A percentile compares a stretch with the other conserved stretches of the same genome.
phyloP scores from a whole-genome alignment of 1,139 yeast genomes.

The Yamadazyma mexicana region DNA sequence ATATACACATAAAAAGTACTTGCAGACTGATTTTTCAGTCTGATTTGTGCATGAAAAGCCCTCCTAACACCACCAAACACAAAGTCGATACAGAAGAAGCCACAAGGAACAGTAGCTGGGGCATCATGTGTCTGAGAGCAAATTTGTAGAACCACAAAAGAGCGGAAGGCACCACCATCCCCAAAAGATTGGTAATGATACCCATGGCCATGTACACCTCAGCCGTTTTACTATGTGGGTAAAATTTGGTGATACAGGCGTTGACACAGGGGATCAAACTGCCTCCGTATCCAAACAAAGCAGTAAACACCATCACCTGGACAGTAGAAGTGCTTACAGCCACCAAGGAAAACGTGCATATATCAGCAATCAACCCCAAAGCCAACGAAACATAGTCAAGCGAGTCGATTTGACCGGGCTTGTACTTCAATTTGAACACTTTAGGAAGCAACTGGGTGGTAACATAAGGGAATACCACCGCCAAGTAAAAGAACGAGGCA shows the following conservation, averaged over 20 bases:
- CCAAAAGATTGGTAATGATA: conserved; percentile 15
- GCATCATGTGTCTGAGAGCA: too few relatives aligned
- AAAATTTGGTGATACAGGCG: conserved; percentile 11
- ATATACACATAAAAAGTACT: too few relatives aligned
- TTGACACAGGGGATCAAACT: conserved; percentile 4
- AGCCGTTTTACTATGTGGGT: conserved; percentile 8
- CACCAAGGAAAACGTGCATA: too few relatives aligned
- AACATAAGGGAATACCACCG: conserved; percentile 34
- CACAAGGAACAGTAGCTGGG: too few relatives aligned
- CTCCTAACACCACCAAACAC: too few relatives aligned
- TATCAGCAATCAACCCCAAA: background rate
- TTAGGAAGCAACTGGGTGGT: conserved; percentile 14
- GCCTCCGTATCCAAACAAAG: background rate
- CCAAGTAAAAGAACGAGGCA: conserved; percentile 32
- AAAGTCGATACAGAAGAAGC: too few relatives aligned
- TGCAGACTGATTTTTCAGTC: too few relatives aligned
- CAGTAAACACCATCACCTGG: conserved; percentile 1
- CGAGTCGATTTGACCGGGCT: conserved; percentile 5
- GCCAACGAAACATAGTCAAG: conserved; percentile 5
- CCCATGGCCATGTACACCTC: conserved; percentile 11
- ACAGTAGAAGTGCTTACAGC: background rate
- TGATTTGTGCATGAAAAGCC: too few relatives aligned
- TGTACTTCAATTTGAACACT: conserved; percentile 4
- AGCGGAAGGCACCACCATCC: too few relatives aligned
- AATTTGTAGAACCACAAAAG: too few relatives aligned